phyloP scores from a whole-genome alignment of 2,329 filamentous ascomycete genomes.

The Talaromyces sp. region DNA sequence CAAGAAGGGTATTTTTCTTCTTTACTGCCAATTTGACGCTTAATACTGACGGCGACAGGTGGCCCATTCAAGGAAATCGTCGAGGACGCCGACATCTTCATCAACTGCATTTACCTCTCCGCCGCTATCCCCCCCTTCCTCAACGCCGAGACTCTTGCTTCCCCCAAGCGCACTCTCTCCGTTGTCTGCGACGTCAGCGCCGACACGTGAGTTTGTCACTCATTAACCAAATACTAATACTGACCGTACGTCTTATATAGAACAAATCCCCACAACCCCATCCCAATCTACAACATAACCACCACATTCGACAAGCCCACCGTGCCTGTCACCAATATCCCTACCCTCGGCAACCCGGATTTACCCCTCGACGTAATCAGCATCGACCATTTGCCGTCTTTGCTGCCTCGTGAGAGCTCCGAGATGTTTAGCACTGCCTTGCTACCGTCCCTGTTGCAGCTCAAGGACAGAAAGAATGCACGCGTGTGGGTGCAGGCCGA shows the following conservation, averaged over 20 bases:
- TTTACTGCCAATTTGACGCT: conserved; percentile 20
- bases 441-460: conserved; percentile 69
- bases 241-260: conserved; percentile 24
- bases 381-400: conserved; percentile 79
- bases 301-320: conserved; percentile 90
- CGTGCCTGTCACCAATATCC: conserved; percentile 59
- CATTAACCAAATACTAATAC: not conserved
- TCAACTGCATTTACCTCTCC: conserved; percentile 87
- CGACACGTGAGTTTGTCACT: conserved; percentile 30
- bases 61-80: conserved; percentile 78
- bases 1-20: conserved; percentile 48
- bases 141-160: conserved; percentile 64
- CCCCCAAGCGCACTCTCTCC: conserved; percentile 66
- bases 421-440: conserved; percentile 80
- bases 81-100: conserved; percentile 65
- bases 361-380: conserved; percentile 74
- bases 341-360: conserved; percentile 48
- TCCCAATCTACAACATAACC: conserved; percentile 76
- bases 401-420: conserved; percentile 80
- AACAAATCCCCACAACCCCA: conserved; percentile 49
- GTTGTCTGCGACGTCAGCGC: conserved; percentile 73
- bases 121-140: conserved; percentile 79
- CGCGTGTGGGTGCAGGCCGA: conserved; percentile 81
- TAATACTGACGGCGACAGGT: conserved; percentile 31
- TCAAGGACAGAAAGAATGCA: conserved; percentile 70